Conservation (phyloP, 345 rosid genomes). For the Bretschneidera sinensis region DNA sequence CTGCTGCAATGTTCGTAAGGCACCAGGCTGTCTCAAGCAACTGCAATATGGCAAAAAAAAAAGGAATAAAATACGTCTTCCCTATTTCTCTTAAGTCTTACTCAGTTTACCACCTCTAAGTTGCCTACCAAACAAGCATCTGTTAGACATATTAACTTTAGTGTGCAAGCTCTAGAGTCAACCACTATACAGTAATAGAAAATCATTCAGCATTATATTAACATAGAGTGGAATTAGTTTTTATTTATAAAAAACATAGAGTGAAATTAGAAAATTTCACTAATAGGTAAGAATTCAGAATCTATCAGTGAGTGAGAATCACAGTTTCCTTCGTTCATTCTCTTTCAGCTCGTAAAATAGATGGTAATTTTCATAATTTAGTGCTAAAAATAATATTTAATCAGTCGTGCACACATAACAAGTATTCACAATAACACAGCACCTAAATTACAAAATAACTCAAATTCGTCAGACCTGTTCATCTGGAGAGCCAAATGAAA, state of each 20-base stretch:
- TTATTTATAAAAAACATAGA: too few relatives aligned
- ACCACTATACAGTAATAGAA: background rate
- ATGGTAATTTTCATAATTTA: too few relatives aligned
- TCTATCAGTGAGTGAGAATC: background rate
- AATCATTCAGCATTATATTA: background rate
- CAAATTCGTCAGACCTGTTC: slow-evolving; percentile 61
- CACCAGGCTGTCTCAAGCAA: slow-evolving; percentile 99
- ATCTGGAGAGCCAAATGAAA: slow-evolving; percentile 84
- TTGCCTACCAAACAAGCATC: background rate
- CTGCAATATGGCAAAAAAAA: slow-evolving; percentile 39
- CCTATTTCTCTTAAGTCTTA: background rate
- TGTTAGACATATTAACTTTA: background rate
- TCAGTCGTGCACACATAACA: background rate
- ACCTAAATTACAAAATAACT: slow-evolving; percentile 4
- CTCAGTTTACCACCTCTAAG: background rate
- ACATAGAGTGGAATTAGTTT: too few relatives aligned
- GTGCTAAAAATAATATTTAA: too few relatives aligned
- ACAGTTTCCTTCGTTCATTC: background rate
- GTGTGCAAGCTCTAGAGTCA: background rate
- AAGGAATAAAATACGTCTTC: background rate
- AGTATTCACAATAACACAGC: background rate
- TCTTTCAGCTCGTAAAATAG: background rate
- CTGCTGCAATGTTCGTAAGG: slow-evolving; percentile 96
- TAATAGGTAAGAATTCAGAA: background rate
- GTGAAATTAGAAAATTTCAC: background rate